A percentile compares a stretch with the other conserved stretches of the same genome.
Conservation (phyloP, 306 rosid species). For the Carpinus fangiana region DNA sequence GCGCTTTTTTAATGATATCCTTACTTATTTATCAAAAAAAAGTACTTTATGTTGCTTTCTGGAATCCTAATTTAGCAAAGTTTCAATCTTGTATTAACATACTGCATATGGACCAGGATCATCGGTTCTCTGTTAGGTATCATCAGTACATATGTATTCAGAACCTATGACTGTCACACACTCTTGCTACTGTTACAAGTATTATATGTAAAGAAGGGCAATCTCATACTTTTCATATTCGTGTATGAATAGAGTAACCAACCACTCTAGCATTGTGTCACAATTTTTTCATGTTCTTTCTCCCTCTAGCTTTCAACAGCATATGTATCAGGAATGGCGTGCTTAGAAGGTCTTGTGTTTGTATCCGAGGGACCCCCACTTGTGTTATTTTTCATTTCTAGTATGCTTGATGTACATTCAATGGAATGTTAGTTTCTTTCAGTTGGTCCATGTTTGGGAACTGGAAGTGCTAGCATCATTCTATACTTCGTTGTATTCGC, state of each 20-base stretch:
- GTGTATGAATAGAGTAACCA: neutral
- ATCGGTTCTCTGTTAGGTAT: neutral
- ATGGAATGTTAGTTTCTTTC: too few relatives aligned
- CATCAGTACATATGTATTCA: neutral
- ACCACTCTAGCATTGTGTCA: neutral
- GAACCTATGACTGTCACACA: neutral
- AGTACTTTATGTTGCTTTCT: constrained; percentile 38
- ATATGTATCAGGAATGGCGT: neutral
- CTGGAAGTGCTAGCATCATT: too few relatives aligned
- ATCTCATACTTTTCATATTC: neutral
- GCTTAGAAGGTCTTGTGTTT: neutral
- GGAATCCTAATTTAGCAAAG: constrained; percentile 6
- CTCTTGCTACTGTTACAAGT: neutral
- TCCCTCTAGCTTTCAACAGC: neutral
- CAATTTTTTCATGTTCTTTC: neutral
- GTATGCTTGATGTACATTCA: neutral
- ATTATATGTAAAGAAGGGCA: neutral
- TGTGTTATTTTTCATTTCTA: neutral
- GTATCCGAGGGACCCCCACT: neutral
- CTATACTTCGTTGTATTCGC: too few relatives aligned
- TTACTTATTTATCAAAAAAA: too few relatives aligned
- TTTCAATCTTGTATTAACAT: neutral
- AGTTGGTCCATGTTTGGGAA: too few relatives aligned
- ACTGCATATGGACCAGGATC: neutral
- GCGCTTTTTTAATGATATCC: too few relatives aligned